Evolutionary conservation across 371 early-diverging fungal genomes (phyloP), one percentile per base, ranked within the genome.

Genomic region (Mortierella sp.): DNA sequence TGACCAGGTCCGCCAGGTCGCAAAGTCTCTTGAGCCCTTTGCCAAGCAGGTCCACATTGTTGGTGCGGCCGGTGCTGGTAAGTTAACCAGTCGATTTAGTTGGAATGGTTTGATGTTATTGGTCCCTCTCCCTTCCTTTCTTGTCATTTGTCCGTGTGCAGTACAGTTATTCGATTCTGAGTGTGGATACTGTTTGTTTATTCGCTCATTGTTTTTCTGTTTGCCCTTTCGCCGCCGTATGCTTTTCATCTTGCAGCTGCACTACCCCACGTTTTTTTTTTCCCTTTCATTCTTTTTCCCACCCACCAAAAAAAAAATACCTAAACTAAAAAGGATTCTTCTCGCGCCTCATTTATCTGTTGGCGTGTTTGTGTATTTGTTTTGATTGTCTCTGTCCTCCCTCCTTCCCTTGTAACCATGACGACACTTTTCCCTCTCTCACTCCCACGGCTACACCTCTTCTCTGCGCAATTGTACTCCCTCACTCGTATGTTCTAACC

Each of bases 11-110:
- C 74, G 89, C 49, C 72, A 85, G n/a, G 93, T 95, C 1, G 88
- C 93, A 44, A 91, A 92, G 70, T 89, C 90, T 2, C 88, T 96
- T 27, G 89, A 90, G 74, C 83, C 90, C 58, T 86, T 94, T 70
- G 93, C 95, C 18, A 89, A 93, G 75, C 93, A 92, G 74, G 93
- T 95, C 3, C 89, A 91, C 78, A 86, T 93, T n/a, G 88, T 93
- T 68, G 81, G 78, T 35, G 71, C 51, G 27, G 44, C 80, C n/a
- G 77, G 71, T 35, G 56, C 76, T 65, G 35, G 74, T 79, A 68
- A 71, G 75, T 46, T 51, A 51, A 0, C 38, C 24, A 32, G 18
- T 63, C 63, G 14, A 8, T 29, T 29, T 29, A 1, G 55, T 55
- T n/a, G 5, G 11, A 4, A 4, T 27, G 32, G 60, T 29, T 27